These are phyloP conservation scores for Phytophthora lateralis DNA, from an alignment of 352 stramenopile genomes.

Conservation along the genomic window DNA sequence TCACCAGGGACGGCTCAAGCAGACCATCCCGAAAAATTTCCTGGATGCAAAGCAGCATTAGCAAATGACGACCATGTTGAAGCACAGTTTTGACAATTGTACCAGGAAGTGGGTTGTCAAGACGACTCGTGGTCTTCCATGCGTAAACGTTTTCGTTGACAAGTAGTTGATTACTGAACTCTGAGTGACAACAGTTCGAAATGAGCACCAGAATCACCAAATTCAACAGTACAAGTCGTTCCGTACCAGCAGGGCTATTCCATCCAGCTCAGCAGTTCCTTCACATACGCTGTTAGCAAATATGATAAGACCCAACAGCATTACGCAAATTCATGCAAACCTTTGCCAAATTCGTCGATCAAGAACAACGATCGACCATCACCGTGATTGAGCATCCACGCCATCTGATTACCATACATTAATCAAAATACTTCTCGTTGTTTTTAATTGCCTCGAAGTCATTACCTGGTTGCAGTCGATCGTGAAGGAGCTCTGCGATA, in stretches of 20 bases:
- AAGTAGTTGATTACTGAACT: slow-evolving; percentile 64
- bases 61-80: background rate
- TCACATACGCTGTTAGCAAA: background rate
- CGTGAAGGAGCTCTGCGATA: slow-evolving; percentile 87
- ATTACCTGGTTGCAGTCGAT: slow-evolving; percentile 88
- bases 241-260: slow-evolving; percentile 73
- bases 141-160: slow-evolving; percentile 28
- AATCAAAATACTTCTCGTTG: background rate
- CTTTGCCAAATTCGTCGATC: slow-evolving; percentile 90
- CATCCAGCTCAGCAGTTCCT: slow-evolving; percentile 81
- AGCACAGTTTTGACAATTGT: slow-evolving; percentile 1
- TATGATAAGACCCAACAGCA: background rate
- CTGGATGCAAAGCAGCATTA: slow-evolving; percentile 27
- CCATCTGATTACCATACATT: slow-evolving; percentile 49
- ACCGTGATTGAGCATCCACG: slow-evolving; percentile 82
- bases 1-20: slow-evolving; percentile 34
- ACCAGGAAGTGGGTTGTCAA: slow-evolving; percentile 87
- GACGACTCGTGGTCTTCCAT: slow-evolving; percentile 57
- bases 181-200: slow-evolving; percentile 5
- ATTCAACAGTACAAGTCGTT: background rate
- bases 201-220: slow-evolving; percentile 3
- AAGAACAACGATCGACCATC: slow-evolving; percentile 69
- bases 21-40: slow-evolving; percentile 65
- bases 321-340: slow-evolving; percentile 25
- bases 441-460: background rate